Base-by-base conservation (phyloP, 2,329 filamentous ascomycete species). In the Balansia obtecta region DNA sequence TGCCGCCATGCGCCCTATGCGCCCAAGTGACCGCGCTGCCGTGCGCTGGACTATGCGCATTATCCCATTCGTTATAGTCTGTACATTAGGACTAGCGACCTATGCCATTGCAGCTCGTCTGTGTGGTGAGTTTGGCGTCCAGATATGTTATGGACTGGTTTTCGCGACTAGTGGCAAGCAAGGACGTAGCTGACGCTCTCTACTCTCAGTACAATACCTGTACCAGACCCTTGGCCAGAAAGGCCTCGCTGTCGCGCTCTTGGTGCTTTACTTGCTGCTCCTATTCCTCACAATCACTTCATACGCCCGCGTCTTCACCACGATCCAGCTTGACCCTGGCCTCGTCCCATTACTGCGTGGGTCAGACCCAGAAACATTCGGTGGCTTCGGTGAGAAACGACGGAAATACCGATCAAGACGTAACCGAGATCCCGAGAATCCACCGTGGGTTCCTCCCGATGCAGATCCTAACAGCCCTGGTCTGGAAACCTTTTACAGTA, bases 401-500 rank as follows among this genome's bases (percentile, higher is more conserved):
- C 38, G 41, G 22, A 49, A 55, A 46, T 43, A 18, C 22, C 52
- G 48, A 27, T 45, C 42, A 20, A 41, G 44, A 41, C 51, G 53
- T 18, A 30, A 53, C 44, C 57, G 57, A 48, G 58, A 61, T 45
- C 51, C 55, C n/a, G 64, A 67, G 52, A 53, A 58, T 18, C 55
- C 57, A 12, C 57, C 61, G 18, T 68, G 64, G 64, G 49, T 56
- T 4, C 61, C 65, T 5, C 71, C 71, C 3, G 74, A 78, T 49
- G 58, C 60, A 33, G 67, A 73, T 51, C 73, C 76, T n/a, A 79
- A 86, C 55, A 79, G 79, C 48, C 78, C 81, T 11, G 83, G 84
- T 0, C 71, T 90, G 47, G 85, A 90, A 57, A 67, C 72, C 4
- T 95, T 94, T 62, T 94, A 93, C 61, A 83, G 77, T 55, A 87